Conservation (phyloP, 306 rosid species). For the Herpetospermum pedunculosum region DNA sequence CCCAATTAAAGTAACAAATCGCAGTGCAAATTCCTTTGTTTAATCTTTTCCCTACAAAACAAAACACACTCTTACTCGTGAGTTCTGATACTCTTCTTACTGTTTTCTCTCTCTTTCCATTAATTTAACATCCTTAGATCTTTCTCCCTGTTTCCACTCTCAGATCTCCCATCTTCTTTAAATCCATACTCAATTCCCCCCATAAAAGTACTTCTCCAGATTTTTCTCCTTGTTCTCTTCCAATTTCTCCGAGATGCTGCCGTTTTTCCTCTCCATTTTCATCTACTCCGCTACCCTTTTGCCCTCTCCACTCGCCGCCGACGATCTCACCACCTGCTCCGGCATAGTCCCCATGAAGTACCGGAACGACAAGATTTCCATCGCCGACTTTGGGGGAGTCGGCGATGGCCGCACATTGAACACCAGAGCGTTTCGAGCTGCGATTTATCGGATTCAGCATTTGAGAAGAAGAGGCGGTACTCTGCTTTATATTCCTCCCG, state of each 20-base stretch:
- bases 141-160: background rate
- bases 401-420: constrained; percentile 71
- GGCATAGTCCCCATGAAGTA: constrained; percentile 40
- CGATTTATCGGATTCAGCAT: constrained; percentile 56
- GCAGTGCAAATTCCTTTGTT: too few species aligned
- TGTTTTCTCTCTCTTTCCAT: background rate
- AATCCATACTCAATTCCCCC: background rate
- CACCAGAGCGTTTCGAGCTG: constrained; percentile 62
- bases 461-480: constrained; percentile 58
- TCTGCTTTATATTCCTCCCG: constrained; percentile 64
- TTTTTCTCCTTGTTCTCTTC: background rate
- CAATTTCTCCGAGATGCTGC: constrained; percentile 16
- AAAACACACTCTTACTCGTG: too few species aligned
- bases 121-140: constrained; percentile 1
- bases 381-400: constrained; percentile 57
- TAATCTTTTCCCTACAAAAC: too few species aligned
- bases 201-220: background rate
- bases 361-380: constrained; percentile 54
- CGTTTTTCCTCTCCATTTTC: constrained; percentile 10
- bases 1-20: too few species aligned
- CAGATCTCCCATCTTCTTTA: constrained; percentile 2
- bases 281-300: constrained; percentile 14
- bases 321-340: constrained; percentile 45
- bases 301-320: background rate
- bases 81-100: background rate